Conservation (phyloP, 331 rosid genomes). For the Malus hybrid region DNA sequence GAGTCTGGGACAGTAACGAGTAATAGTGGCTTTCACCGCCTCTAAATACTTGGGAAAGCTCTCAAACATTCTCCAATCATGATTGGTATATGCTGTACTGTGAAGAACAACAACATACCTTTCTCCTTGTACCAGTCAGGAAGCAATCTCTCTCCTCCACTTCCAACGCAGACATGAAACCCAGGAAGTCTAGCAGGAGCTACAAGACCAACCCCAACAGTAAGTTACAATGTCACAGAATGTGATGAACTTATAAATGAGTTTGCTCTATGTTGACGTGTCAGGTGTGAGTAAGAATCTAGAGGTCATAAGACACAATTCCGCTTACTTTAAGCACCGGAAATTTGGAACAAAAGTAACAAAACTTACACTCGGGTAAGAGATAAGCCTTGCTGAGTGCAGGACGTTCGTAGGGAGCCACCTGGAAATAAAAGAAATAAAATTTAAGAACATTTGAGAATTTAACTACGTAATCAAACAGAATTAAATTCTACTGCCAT, state of each 20-base stretch:
- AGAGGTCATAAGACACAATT: background rate
- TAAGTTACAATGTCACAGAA: background rate
- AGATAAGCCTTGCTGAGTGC: slow-evolving; percentile 98
- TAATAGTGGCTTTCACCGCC: background rate
- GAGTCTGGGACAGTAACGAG: background rate
- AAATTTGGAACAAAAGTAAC: background rate
- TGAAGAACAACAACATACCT: slow-evolving; percentile 33
- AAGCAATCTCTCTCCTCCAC: slow-evolving; percentile 93
- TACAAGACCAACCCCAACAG: slow-evolving; percentile 28
- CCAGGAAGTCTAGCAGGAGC: slow-evolving; percentile 99
- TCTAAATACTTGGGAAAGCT: background rate
- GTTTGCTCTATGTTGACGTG: background rate
- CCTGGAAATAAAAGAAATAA: slow-evolving; percentile 32
- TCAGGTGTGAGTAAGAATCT: background rate
- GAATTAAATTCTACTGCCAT: background rate
- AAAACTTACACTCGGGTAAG: slow-evolving; percentile 84
- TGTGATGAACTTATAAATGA: background rate
- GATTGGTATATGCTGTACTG: background rate
- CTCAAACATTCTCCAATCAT: background rate
- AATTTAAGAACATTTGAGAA: background rate
- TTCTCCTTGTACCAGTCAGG: slow-evolving; percentile 85
- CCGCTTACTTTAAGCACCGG: background rate
- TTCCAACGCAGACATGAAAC: slow-evolving; percentile 86
- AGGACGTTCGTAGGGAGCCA: slow-evolving; percentile 98
- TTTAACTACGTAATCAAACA: background rate